Evolutionary conservation across 1,284 basidiomycete species (phyloP).

Genomic region (Rhizoctonia solani): DNA sequence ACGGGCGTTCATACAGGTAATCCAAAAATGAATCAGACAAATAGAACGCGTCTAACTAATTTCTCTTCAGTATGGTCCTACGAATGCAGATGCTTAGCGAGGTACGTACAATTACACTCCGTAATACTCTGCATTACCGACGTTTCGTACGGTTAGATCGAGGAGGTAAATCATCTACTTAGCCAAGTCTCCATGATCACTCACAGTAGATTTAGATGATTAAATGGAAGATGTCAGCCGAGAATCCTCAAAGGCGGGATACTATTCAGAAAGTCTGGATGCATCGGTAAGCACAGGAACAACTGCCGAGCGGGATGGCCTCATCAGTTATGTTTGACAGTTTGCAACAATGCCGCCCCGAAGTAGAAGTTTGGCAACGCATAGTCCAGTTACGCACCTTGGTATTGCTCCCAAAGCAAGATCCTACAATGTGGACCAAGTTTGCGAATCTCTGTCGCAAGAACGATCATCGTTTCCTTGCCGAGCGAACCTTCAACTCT

Average conservation of each 20-base stretch:
- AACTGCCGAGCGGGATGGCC: too few relatives aligned
- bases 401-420: conserved; percentile 91
- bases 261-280: conserved; percentile 93
- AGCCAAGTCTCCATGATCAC: too few relatives aligned
- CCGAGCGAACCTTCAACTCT: conserved; percentile 97
- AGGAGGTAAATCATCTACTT: neutral
- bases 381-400: conserved; percentile 95
- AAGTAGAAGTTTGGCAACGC: conserved; percentile 99
- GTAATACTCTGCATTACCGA: neutral
- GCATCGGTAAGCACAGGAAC: conserved; percentile 66
- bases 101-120: neutral
- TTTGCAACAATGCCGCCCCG: conserved; percentile 94
- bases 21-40: too few relatives aligned
- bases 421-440: conserved; percentile 97
- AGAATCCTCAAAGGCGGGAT: conserved; percentile 89
- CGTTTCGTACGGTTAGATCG: neutral
- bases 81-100: conserved; percentile 88
- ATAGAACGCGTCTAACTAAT: too few relatives aligned
- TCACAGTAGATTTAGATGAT: conserved; percentile 99
- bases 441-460: conserved; percentile 88
- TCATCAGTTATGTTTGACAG: conserved; percentile 50
- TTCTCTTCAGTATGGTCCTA: conserved; percentile 76
- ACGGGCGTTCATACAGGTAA: conserved; percentile 77
- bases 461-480: conserved; percentile 81
- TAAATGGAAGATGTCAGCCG: conserved; percentile 89